These are phyloP conservation scores for Colletotrichum sojae DNA, from an alignment of 2,329 filamentous ascomycete genomes.

Conservation along the genomic window DNA sequence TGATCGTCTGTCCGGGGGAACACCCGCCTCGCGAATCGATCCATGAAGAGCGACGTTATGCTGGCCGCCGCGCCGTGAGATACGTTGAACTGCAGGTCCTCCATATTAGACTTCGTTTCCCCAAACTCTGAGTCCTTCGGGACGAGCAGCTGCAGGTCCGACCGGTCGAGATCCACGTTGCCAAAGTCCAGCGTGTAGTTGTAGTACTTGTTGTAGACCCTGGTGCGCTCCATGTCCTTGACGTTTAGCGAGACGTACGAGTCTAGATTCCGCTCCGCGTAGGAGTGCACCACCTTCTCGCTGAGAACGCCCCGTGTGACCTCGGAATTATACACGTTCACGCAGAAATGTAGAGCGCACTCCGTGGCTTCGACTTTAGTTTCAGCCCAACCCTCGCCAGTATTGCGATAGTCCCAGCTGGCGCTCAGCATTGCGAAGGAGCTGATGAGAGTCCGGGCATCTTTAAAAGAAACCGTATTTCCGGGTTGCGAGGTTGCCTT, in stretches of 20 bases:
- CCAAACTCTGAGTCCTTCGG: neutral
- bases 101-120: too few species aligned
- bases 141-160: slow-evolving; percentile 13
- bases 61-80: neutral
- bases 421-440: neutral
- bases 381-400: neutral
- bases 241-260: neutral
- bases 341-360: slow-evolving; percentile 13
- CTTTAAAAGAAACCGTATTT: slow-evolving; percentile 6
- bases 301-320: neutral
- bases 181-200: slow-evolving; percentile 7
- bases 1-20: neutral
- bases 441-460: neutral
- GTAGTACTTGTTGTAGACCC: neutral
- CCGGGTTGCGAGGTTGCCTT: slow-evolving; percentile 4
- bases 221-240: neutral
- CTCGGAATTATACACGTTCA: neutral
- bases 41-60: neutral
- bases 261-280: neutral
- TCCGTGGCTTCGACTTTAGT: neutral
- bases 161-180: neutral
- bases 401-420: neutral
- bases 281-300: neutral
- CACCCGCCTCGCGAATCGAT: neutral
- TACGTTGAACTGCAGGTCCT: slow-evolving; percentile 10